Base-by-base conservation (phyloP, 305 asterid genomes). In the Fraxinus sp. region DNA sequence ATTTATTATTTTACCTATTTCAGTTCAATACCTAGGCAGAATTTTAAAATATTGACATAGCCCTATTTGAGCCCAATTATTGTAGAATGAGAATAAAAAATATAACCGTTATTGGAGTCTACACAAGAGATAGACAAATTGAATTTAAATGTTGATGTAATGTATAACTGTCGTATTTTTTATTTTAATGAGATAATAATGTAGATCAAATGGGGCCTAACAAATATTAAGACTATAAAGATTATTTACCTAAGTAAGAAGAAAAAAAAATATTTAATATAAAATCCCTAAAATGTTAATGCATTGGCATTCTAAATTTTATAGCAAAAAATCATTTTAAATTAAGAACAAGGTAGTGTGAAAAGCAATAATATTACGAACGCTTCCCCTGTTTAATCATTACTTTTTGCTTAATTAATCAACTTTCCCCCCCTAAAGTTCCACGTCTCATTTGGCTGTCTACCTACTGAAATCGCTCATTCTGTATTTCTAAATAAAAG, bases 401-500 rank as follows among this genome's bases (percentile, higher is more conserved):
- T 39, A 39, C 3, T 39, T 39, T 18, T 6, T 18, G 6, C 28
- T 18, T 57, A 20, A 5, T 59, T 59, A 18, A 18, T 7, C 32
- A 20, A 59, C 30, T n/a, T 59, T 6, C 18, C 24, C 0, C 11
- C 0, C 0, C 86, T 83, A 82, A 85, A 88, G 88, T 36, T 78
- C 79, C 83, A 85, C 84, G 92, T 90, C 91, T 83, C 79, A 75
- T 82, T 88, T 86, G 32, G 72, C 90, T 81, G 81, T 76, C 89
- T 84, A 2, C 73, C 81, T 75, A 41, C 88, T 87, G 91, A 91
- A 86, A 89, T 91, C 86, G 84, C 32, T 89, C 87, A 24, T 26
- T 16, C 68, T 80, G 70, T 7, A 24, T 18, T 81, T 84, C 84
- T 83, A 83, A 78, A 79, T 26, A 82, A 90, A 86, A 78, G 76